Percentiles rank a stretch among this genome's conserved stretches.
These are phyloP conservation scores for Hyaloscypha hepaticicola DNA, from an alignment of 495 filamentous ascomycete species.

Conservation along the genomic window DNA sequence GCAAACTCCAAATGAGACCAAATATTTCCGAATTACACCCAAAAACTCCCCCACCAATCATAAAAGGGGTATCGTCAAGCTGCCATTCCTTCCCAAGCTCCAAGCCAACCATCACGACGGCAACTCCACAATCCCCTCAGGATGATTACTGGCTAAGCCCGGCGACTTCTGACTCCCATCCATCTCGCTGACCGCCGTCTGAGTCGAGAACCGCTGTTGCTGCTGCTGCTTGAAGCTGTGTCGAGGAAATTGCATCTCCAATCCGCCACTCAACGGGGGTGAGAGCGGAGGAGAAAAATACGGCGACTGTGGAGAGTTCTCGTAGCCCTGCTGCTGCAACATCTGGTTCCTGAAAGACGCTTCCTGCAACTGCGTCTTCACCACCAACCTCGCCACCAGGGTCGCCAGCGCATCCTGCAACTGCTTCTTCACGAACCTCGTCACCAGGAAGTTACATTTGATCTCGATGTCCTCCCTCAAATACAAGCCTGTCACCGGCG, in stretches of 20 bases:
- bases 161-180: slow-evolving; percentile 9
- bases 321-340: slow-evolving; percentile 18
- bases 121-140: background rate
- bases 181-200: slow-evolving; percentile 12
- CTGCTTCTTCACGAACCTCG: slow-evolving; percentile 69
- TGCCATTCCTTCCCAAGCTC: background rate
- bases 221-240: background rate
- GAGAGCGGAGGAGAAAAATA: slow-evolving; percentile 10
- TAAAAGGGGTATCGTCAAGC: background rate
- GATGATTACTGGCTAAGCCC: background rate
- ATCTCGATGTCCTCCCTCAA: slow-evolving; percentile 76
- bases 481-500: slow-evolving; percentile 66
- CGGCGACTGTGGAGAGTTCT: slow-evolving; percentile 7
- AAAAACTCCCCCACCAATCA: background rate
- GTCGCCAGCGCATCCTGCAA: slow-evolving; percentile 66
- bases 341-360: slow-evolving; percentile 18
- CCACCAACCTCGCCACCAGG: slow-evolving; percentile 65
- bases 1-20: background rate
- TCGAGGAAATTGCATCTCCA: slow-evolving; percentile 6
- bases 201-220: background rate
- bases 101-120: background rate
- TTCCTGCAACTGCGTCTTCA: slow-evolving; percentile 49
- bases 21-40: too few relatives aligned
- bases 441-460: slow-evolving; percentile 70
- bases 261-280: slow-evolving; percentile 7